Percentiles rank a stretch among this genome's conserved stretches.
Conservation (phyloP, 78 protist genomes). For the Emiliania huxleyi region DNA sequence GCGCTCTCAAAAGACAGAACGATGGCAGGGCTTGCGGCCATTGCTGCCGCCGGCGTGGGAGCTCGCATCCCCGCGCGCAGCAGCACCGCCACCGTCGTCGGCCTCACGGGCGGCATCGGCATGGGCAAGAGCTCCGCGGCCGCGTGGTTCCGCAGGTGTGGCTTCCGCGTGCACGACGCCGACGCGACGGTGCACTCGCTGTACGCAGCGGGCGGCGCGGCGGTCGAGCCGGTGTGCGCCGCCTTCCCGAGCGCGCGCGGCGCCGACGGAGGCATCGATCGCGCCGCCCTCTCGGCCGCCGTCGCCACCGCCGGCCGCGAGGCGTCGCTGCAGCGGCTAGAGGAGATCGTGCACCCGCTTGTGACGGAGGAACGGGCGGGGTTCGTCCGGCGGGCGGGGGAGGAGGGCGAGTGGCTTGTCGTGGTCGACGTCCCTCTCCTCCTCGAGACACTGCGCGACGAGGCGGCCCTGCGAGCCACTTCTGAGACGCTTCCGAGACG, state of each 20-base stretch:
- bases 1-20: no score
- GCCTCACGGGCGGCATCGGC: slow-evolving; percentile 15
- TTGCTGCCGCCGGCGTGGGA: no score
- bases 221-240: neutral
- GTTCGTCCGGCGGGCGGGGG: neutral
- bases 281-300: neutral
- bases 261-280: neutral
- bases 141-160: neutral
- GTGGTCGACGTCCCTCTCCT: neutral
- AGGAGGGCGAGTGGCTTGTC: neutral
- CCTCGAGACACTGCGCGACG: neutral
- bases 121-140: neutral
- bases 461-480: neutral
- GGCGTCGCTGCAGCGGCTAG: neutral
- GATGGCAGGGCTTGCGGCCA: no score
- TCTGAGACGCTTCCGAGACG: no score
- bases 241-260: neutral
- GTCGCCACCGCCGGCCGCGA: neutral
- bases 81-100: no score
- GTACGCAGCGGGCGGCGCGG: neutral
- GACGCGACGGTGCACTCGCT: neutral
- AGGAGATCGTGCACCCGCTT: neutral
- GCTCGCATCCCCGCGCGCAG: no score
- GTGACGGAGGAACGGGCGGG: neutral
- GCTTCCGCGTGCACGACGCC: neutral